Base-by-base conservation (phyloP, 371 early-diverging fungal genomes). In the Zopfochytrium polystomum region DNA sequence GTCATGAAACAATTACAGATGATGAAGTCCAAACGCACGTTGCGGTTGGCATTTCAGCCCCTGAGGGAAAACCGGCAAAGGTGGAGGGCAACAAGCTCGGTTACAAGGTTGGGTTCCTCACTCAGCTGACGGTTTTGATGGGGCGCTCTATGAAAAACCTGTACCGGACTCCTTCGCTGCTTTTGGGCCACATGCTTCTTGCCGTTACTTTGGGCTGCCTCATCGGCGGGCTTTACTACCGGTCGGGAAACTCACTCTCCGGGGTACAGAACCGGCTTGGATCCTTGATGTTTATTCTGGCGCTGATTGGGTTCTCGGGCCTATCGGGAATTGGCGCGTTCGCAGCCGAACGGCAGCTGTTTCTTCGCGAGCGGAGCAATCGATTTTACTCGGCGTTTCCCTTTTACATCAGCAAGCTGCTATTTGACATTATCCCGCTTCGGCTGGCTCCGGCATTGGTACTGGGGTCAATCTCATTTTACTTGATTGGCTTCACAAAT, bases 311-410 rank as follows among this genome's bases (percentile, higher is more conserved):
- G 0, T 75, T 75, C 43, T 62, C 71, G 26, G 66, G 67, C 2
- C 52, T 75, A 22, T 58, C 59, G 22, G 75, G 70, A n/a, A 67
- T 75, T 23, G 65, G 66, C 4, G 32, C 65, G 0, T 90, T 91
- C 67, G 80, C 87, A 0, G 65, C 65, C 22, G 89, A 90, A 65
- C 76, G 91, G 18, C 79, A 86, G 7, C 62, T 93, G 50, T 91
- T 90, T 73, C 77, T 88, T 20, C 74, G 89, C 7, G 93, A 93
- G 66, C 81, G 92, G 2, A 87, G 91, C 18, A 89, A 89, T 70
- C 87, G 90, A 1, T 90, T 88, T 63, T 93, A 93, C 66, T 76
- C 85, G 1, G 86, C 91, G 0, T 69, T 81, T 3, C 81, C 88
- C 3, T 90, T 86, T 71, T 89, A 87, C 66, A 52, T 84, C 3